Evolutionary conservation across 257 asterid species (phyloP).

Genomic region (Leonotis leonurus): DNA sequence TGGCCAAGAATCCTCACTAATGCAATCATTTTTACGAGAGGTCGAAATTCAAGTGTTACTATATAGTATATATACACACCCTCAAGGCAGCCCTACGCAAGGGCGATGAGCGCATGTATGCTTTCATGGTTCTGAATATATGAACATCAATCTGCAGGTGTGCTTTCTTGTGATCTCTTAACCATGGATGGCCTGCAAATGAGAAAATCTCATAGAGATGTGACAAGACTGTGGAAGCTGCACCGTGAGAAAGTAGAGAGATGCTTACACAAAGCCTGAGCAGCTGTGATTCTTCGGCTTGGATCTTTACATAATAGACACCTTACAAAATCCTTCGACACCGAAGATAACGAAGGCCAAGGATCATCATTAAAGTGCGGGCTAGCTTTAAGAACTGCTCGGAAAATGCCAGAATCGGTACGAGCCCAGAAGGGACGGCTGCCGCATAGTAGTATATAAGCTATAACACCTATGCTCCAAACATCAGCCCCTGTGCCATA

Average conservation of each 20-base stretch:
- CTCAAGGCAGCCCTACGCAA: slow-evolving; percentile 68
- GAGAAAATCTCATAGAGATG: no score
- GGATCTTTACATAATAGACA: slow-evolving; percentile 53
- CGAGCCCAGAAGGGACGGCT: slow-evolving; percentile 76
- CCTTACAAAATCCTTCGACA: slow-evolving; percentile 53
- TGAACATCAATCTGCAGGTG: slow-evolving; percentile 42
- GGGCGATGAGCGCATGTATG: slow-evolving; percentile 58
- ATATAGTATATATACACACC: slow-evolving; percentile 24
- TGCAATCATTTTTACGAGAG: no score
- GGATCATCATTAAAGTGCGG: slow-evolving; percentile 52
- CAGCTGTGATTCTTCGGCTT: slow-evolving; percentile 54
- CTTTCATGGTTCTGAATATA: slow-evolving; percentile 51
- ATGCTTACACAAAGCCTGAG: slow-evolving; percentile 64
- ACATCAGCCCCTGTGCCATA: slow-evolving; percentile 23
- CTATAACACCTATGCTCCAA: slow-evolving; percentile 29
- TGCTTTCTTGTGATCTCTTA: slow-evolving; percentile 28
- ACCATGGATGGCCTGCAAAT: slow-evolving; percentile 73
- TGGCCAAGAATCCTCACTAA: neutral
- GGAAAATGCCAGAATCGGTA: slow-evolving; percentile 62
- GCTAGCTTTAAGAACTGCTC: slow-evolving; percentile 48
- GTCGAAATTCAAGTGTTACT: neutral
- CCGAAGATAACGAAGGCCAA: slow-evolving; percentile 48
- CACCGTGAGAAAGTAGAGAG: neutral
- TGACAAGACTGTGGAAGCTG: no score
- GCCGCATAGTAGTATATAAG: slow-evolving; percentile 60